Percentiles rank a stretch among this genome's conserved stretches.
phyloP scores from a whole-genome alignment of 2,329 filamentous ascomycete species.

The Stemphylium beticola region DNA sequence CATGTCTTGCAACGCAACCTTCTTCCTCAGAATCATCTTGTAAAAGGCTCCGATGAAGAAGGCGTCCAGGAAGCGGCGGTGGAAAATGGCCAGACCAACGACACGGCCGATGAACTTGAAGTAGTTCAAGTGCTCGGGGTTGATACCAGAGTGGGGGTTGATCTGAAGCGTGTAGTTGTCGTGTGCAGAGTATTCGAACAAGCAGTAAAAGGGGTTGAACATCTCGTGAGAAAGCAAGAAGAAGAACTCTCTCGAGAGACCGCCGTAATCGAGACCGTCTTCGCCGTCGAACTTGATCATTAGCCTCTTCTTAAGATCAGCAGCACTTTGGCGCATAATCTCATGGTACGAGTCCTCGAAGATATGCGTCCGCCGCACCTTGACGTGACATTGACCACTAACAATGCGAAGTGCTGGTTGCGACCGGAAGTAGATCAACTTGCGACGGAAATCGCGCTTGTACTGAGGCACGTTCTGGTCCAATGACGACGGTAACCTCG shows the following conservation, averaged over 20 bases:
- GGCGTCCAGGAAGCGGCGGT: constrained; percentile 93
- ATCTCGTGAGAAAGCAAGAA: constrained; percentile 99
- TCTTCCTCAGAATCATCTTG: constrained; percentile 98
- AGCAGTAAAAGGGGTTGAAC: constrained; percentile 99
- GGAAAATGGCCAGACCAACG: constrained; percentile 96
- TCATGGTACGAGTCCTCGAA: constrained; percentile 99
- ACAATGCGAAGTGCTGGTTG: constrained; percentile 95
- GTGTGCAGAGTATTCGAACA: constrained; percentile 99
- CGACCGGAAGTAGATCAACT: constrained; percentile 98
- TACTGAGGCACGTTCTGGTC: constrained; percentile 99
- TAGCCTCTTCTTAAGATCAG: constrained; percentile 94
- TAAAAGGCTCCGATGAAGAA: constrained; percentile 99
- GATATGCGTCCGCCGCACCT: constrained; percentile 93
- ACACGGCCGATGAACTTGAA: constrained; percentile 99
- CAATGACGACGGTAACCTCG: constrained; percentile 88
- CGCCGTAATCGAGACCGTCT: constrained; percentile 96
- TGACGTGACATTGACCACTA: constrained; percentile 96
- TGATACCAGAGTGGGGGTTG: constrained; percentile 98
- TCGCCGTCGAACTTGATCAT: constrained; percentile 99
- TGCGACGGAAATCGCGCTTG: constrained; percentile 97
- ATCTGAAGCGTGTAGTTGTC: constrained; percentile 99
- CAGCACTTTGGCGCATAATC: constrained; percentile 94
- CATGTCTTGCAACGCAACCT: constrained; percentile 92
- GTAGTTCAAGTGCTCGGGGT: constrained; percentile 98
- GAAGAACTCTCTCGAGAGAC: constrained; percentile 96